These are phyloP conservation scores for Suhomyces pyralidae DNA, from an alignment of 805 yeast genomes.

Conservation along the genomic window DNA sequence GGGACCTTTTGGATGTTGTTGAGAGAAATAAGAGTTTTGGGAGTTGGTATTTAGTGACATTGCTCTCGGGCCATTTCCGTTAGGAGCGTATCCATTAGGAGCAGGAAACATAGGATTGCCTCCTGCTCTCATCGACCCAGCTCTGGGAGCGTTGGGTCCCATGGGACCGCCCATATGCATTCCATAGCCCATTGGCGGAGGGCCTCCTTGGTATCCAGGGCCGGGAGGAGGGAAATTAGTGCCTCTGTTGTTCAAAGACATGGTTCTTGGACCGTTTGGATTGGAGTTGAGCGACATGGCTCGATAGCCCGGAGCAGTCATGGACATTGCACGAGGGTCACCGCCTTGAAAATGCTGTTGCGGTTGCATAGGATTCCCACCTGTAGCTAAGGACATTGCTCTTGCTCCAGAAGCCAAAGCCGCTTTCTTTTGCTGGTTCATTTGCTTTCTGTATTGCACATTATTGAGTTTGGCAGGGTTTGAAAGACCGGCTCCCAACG, in stretches of 20 bases:
- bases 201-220: not conserved
- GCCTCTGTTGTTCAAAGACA: conserved; percentile 19
- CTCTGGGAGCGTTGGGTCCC: conserved; percentile 9
- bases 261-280: conserved; percentile 28
- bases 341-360: conserved; percentile 5
- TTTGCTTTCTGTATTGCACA: conserved; percentile 65
- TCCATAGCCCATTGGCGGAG: conserved; percentile 1
- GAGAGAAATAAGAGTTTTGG: conserved; percentile 3
- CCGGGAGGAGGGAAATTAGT: conserved; percentile 7
- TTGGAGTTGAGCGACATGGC: conserved; percentile 12
- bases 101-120: conserved; percentile 3
- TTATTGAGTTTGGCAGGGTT: conserved; percentile 33
- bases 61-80: conserved; percentile 10
- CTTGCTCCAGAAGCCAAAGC: conserved; percentile 47
- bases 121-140: conserved; percentile 9
- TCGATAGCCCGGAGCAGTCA: conserved; percentile 6
- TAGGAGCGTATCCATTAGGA: not conserved
- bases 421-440: conserved; percentile 64
- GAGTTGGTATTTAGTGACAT: conserved; percentile 11
- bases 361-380: conserved; percentile 28
- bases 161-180: conserved; percentile 2
- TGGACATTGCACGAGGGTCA: conserved; percentile 15
- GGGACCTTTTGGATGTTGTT: conserved; percentile 7
- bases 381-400: conserved; percentile 40
- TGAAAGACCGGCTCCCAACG: conserved; percentile 34